A percentile compares a stretch with the other conserved stretches of the same genome.
Conservation (phyloP, 116 monocot genomes). For the Zostera marina region DNA sequence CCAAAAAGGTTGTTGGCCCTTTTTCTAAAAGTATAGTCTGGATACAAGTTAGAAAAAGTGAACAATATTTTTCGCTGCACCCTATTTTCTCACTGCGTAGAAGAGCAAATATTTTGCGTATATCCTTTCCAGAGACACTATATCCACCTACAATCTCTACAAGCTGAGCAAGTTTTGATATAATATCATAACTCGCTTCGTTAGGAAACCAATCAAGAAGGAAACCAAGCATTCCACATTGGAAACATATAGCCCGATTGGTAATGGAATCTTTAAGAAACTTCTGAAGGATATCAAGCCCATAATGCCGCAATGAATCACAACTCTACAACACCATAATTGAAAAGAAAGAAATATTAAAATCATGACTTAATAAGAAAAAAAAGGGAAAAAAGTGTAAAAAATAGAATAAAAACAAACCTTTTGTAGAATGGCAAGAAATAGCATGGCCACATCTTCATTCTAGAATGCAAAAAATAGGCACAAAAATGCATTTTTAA, state of each 20-base stretch:
- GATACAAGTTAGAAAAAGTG: constrained; percentile 60
- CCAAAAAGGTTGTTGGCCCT: constrained; percentile 95
- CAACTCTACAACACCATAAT: constrained; percentile 64
- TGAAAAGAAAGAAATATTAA: background rate
- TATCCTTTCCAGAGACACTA: constrained; percentile 89
- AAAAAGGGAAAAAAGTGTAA: background rate
- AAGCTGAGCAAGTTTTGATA: constrained; percentile 52
- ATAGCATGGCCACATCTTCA: constrained; percentile 82
- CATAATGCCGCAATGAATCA: constrained; percentile 55
- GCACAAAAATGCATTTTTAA: background rate
- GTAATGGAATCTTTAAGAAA: constrained; percentile 67
- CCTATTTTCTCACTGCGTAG: constrained; percentile 51
- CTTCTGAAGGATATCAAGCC: constrained; percentile 56
- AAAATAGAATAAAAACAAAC: constrained; percentile 19
- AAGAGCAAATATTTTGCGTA: constrained; percentile 88
- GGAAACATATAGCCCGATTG: constrained; percentile 70
- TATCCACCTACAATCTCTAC: constrained; percentile 88
- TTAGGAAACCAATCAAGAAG: constrained; percentile 89
- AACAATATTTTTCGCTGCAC: constrained; percentile 30
- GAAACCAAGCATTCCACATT: constrained; percentile 68
- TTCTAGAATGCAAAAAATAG: constrained; percentile 38
- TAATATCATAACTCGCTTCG: constrained; percentile 37
- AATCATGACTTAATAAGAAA: background rate
- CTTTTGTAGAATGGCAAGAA: constrained; percentile 65
- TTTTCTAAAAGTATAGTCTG: constrained; percentile 78